phyloP scores from a whole-genome alignment of 2,329 filamentous ascomycete genomes.

The Aspergillus chevalieri region DNA sequence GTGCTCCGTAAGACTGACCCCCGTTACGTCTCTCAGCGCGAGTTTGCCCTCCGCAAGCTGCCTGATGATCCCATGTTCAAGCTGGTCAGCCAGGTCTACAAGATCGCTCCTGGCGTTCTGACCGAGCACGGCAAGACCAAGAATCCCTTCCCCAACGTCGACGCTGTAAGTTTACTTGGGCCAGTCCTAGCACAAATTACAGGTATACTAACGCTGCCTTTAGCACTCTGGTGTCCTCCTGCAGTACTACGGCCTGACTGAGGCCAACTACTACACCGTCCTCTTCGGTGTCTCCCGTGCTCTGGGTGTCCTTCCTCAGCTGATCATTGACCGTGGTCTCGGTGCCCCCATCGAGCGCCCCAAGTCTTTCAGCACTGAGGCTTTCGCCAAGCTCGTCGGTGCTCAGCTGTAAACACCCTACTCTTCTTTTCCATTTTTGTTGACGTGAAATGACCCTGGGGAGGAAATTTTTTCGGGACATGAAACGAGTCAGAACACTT shows the following conservation, averaged over 20 bases:
- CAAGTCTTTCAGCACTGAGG: slow-evolving; percentile 97
- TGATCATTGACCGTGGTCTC: slow-evolving; percentile 98
- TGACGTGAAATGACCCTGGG: slow-evolving; percentile 10
- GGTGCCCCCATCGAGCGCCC: slow-evolving; percentile 96
- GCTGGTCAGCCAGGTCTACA: slow-evolving; percentile 99
- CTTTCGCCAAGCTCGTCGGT: slow-evolving; percentile 86
- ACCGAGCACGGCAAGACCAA: slow-evolving; percentile 99
- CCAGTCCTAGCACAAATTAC: neutral
- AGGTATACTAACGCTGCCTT: slow-evolving; percentile 8
- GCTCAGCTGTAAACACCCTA: slow-evolving; percentile 69
- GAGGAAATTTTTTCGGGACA: slow-evolving; percentile 7
- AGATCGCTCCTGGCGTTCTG: slow-evolving; percentile 95
- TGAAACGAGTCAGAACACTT: slow-evolving; percentile 15
- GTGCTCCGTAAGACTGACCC: slow-evolving; percentile 99
- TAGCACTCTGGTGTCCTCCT: slow-evolving; percentile 95
- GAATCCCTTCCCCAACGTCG: slow-evolving; percentile 99
- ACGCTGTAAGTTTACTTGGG: slow-evolving; percentile 52
- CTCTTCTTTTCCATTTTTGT: slow-evolving; percentile 1
- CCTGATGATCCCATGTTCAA: slow-evolving; percentile 99
- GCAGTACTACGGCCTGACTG: slow-evolving; percentile 98
- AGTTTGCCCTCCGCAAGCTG: slow-evolving; percentile 89
- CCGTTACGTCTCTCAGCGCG: slow-evolving; percentile 96
- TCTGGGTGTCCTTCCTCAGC: slow-evolving; percentile 95
- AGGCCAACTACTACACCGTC: slow-evolving; percentile 99
- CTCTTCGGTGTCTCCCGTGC: slow-evolving; percentile 98